These are phyloP conservation scores for Cryptococcus amylolentus DNA, from an alignment of 1,284 basidiomycete genomes.

Conservation along the genomic window DNA sequence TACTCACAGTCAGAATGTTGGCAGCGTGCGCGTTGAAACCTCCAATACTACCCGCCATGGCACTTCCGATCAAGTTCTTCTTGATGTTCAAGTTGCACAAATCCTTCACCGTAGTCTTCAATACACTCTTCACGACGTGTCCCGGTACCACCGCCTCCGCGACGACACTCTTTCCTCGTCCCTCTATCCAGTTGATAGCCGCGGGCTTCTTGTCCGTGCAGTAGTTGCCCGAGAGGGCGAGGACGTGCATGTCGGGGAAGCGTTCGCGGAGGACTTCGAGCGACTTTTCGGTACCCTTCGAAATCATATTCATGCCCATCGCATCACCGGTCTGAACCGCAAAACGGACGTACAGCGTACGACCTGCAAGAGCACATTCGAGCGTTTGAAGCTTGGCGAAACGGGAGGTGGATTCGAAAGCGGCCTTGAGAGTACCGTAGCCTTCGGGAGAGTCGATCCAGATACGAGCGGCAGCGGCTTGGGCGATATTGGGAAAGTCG, in stretches of 20 bases:
- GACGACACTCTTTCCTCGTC: conserved; percentile 94
- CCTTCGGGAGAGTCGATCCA: conserved; percentile 89
- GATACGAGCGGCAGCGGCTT: conserved; percentile 77
- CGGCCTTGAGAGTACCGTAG: conserved; percentile 68
- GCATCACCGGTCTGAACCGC: conserved; percentile 95
- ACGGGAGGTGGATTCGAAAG: conserved; percentile 91
- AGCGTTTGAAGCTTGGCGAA: conserved; percentile 79
- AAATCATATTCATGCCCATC: conserved; percentile 99
- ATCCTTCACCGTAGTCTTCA: conserved; percentile 92
- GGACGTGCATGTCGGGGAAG: conserved; percentile 91
- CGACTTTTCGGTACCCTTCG: conserved; percentile 91
- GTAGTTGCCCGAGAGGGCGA: conserved; percentile 95
- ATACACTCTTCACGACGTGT: conserved; percentile 76
- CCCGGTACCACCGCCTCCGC: conserved; percentile 93
- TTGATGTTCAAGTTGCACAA: conserved; percentile 90
- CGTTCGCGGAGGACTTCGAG: conserved; percentile 72
- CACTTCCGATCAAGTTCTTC: conserved; percentile 97
- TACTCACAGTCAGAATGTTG: conserved; percentile 78
- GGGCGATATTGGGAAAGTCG: conserved; percentile 80
- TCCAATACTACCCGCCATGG: conserved; percentile 95
- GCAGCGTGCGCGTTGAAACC: conserved; percentile 99
- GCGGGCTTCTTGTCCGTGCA: conserved; percentile 99
- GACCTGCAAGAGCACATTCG: conserved; percentile 81
- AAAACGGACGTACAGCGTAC: conserved; percentile 93
- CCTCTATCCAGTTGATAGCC: conserved; percentile 99